A percentile compares a stretch with the other conserved stretches of the same genome.
Conservation (phyloP, 495 filamentous ascomycete species). For the Daldinia loculata region DNA sequence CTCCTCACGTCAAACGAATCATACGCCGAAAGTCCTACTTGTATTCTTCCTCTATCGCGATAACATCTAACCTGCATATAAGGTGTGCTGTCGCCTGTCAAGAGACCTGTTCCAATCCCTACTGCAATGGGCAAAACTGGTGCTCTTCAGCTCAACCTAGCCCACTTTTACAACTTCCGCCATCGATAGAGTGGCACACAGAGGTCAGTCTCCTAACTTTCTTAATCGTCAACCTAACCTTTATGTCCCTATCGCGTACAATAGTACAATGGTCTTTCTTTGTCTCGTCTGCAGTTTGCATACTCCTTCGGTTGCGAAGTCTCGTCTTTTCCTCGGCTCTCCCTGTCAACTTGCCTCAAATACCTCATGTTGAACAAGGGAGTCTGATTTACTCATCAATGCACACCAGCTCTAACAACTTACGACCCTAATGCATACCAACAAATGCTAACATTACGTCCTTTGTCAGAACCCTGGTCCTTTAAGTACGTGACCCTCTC, state of each 20-base stretch:
- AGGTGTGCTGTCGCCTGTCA: constrained; percentile 4
- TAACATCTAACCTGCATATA: constrained; percentile 5
- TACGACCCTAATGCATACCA: neutral
- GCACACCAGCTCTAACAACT: neutral
- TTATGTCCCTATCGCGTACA: neutral
- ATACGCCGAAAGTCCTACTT: neutral
- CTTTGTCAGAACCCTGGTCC: constrained; percentile 4
- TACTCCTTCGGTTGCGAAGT: neutral
- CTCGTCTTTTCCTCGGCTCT: neutral
- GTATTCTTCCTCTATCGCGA: neutral
- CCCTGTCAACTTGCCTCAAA: neutral
- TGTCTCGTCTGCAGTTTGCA: constrained; percentile 6
- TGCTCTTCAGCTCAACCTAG: constrained; percentile 33
- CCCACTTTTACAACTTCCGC: constrained; percentile 29
- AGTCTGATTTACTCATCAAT: neutral
- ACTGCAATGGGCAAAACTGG: constrained; percentile 41
- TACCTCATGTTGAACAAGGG: constrained; percentile 1
- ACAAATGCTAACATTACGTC: constrained; percentile 14
- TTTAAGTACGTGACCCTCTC: constrained; percentile 13
- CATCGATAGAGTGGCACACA: constrained; percentile 35
- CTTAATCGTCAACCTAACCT: neutral
- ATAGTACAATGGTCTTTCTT: constrained; percentile 3
- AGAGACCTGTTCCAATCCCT: constrained; percentile 1
- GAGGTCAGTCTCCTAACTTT: constrained; percentile 12
- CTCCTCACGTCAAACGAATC: neutral